These are phyloP conservation scores for Ramaria sp. DNA, from an alignment of 768 basidiomycete species.

Conservation along the genomic window DNA sequence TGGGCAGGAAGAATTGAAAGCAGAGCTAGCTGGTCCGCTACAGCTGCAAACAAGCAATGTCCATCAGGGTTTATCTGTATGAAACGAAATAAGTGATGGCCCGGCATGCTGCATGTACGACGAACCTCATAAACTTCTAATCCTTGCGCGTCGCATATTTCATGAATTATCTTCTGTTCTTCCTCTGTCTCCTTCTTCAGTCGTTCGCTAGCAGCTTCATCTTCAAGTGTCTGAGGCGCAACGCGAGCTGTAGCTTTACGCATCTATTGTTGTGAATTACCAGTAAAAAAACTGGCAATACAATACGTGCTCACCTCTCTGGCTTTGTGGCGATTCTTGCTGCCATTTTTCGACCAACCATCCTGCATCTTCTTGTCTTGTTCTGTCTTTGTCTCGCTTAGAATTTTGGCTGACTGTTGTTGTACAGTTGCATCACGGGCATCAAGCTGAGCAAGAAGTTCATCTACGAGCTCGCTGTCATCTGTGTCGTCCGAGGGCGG, in stretches of 20 bases:
- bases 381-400: conserved; percentile 36
- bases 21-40: conserved; percentile 84
- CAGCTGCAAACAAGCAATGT: conserved; percentile 89
- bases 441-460: conserved; percentile 69
- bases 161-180: conserved; percentile 54
- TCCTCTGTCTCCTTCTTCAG: conserved; percentile 54
- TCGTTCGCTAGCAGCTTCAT: conserved; percentile 49
- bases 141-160: conserved; percentile 52
- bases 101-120: background rate
- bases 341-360: conserved; percentile 36
- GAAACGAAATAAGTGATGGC: background rate
- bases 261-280: conserved; percentile 32
- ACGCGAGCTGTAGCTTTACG: conserved; percentile 59
- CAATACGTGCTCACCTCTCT: conserved; percentile 42
- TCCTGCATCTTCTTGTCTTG: conserved; percentile 16
- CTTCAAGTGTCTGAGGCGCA: conserved; percentile 36
- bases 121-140: conserved; percentile 56
- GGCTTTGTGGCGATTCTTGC: conserved; percentile 56
- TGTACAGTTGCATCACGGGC: conserved; percentile 41
- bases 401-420: conserved; percentile 35
- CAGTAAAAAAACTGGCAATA: background rate
- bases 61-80: conserved; percentile 88
- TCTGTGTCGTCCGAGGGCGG: conserved; percentile 19
- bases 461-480: conserved; percentile 55
- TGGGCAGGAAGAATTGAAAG: conserved; percentile 51